These are phyloP conservation scores for Grigorovia humatica DNA, from an alignment of 805 yeast genomes.

Conservation along the genomic window DNA sequence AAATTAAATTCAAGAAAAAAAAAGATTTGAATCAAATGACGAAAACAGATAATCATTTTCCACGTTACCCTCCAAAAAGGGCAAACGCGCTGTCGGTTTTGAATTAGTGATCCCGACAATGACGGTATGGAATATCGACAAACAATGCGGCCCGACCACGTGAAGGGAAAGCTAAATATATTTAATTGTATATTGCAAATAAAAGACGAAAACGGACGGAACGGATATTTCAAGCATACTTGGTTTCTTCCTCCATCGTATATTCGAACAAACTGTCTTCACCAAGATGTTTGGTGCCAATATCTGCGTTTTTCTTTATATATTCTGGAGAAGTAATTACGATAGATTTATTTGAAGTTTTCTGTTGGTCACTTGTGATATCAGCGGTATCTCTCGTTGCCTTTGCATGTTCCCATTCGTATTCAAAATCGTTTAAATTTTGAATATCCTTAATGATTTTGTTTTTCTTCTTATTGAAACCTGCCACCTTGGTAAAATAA, in stretches of 20 bases:
- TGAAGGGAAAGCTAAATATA: no score
- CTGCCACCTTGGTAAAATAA: background rate
- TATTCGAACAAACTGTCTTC: background rate
- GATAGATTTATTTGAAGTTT: no score
- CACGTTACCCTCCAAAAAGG: background rate
- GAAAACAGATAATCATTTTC: background rate
- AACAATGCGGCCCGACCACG: no score
- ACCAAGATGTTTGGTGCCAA: background rate
- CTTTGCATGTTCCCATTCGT: background rate
- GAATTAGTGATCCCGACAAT: no score
- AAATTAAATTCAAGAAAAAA: no score
- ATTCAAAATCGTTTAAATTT: background rate
- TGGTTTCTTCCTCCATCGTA: background rate
- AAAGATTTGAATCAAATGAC: no score
- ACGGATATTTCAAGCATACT: background rate
- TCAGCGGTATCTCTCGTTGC: background rate
- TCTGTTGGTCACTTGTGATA: background rate
- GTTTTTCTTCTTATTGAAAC: background rate
- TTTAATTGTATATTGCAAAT: no score
- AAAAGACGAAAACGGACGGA: background rate
- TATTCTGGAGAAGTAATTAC: no score
- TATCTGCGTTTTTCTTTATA: background rate
- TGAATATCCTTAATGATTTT: background rate
- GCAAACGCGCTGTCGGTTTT: background rate
- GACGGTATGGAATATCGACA: no score